These are phyloP conservation scores for Xylariales sp. DNA, from an alignment of 2,329 filamentous ascomycete species.

Conservation along the genomic window DNA sequence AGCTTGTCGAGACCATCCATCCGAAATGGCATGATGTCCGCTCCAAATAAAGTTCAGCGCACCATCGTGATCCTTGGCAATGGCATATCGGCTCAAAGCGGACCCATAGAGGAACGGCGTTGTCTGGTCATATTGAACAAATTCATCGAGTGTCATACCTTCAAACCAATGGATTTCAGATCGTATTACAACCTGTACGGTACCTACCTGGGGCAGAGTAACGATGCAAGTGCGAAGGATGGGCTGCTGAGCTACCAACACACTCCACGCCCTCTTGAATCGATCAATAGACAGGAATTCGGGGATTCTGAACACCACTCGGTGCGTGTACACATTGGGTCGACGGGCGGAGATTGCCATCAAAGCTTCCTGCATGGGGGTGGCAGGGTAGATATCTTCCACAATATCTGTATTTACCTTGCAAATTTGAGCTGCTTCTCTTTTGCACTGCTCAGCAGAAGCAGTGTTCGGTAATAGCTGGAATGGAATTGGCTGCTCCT, in stretches of 20 bases:
- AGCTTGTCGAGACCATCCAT: slow-evolving; percentile 6
- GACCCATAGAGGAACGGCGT: background rate
- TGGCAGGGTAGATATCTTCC: slow-evolving; percentile 4
- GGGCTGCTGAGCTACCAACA: background rate
- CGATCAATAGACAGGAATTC: background rate
- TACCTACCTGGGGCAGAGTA: slow-evolving; percentile 3
- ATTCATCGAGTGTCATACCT: background rate
- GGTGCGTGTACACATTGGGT: slow-evolving; percentile 21
- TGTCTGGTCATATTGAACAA: background rate
- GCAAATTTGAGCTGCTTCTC: background rate
- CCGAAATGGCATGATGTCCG: slow-evolving; percentile 7
- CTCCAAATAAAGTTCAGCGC: slow-evolving; percentile 7
- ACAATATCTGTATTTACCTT: background rate
- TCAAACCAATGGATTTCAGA: too few relatives aligned
- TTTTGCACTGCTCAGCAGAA: too few relatives aligned
- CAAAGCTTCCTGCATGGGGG: slow-evolving; percentile 22
- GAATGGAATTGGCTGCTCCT: too few relatives aligned
- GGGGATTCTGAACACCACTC: slow-evolving; percentile 9
- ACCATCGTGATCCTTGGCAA: background rate
- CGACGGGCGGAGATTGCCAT: slow-evolving; percentile 18
- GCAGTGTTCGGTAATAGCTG: too few relatives aligned
- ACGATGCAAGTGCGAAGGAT: slow-evolving; percentile 17
- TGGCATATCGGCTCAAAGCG: slow-evolving; percentile 4
- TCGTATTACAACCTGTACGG: slow-evolving; percentile 7
- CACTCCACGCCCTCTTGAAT: slow-evolving; percentile 12